phyloP scores from a whole-genome alignment of 352 stramenopile genomes.

The Globisporangium uncinulatum region DNA sequence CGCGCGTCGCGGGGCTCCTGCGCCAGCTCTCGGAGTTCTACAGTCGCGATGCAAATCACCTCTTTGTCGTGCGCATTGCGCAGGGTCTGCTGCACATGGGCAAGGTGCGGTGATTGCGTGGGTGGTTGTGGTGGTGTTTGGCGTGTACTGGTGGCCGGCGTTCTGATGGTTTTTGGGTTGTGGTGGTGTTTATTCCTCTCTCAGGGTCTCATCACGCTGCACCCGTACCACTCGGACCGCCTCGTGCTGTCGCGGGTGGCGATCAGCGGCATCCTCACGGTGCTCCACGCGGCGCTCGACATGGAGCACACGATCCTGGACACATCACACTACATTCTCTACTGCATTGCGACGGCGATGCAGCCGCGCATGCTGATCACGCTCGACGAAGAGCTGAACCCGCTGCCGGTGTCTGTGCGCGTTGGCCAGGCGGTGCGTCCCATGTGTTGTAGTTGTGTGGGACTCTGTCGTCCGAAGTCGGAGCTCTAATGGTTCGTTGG shows the following conservation, averaged over 20 bases:
- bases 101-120: conserved; percentile 61
- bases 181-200: conserved; percentile 1
- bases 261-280: conserved; percentile 93
- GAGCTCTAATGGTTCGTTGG: no score
- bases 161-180: not conserved
- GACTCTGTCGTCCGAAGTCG: not conserved
- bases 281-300: conserved; percentile 96
- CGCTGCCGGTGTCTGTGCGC: conserved; percentile 95
- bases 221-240: conserved; percentile 97
- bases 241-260: conserved; percentile 87
- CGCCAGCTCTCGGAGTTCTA: conserved; percentile 98
- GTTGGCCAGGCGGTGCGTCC: conserved; percentile 94
- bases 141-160: not conserved
- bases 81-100: conserved; percentile 99
- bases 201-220: conserved; percentile 95
- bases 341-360: conserved; percentile 97
- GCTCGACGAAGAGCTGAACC: conserved; percentile 95
- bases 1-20: conserved; percentile 95
- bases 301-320: conserved; percentile 98
- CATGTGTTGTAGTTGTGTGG: conserved; percentile 3
- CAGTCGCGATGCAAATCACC: conserved; percentile 93
- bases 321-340: conserved; percentile 98
- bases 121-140: not conserved
- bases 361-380: conserved; percentile 99
- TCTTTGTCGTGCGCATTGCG: conserved; percentile 98